phyloP scores from a whole-genome alignment of 2,329 filamentous ascomycete species.

The Ophiostoma sp. region DNA sequence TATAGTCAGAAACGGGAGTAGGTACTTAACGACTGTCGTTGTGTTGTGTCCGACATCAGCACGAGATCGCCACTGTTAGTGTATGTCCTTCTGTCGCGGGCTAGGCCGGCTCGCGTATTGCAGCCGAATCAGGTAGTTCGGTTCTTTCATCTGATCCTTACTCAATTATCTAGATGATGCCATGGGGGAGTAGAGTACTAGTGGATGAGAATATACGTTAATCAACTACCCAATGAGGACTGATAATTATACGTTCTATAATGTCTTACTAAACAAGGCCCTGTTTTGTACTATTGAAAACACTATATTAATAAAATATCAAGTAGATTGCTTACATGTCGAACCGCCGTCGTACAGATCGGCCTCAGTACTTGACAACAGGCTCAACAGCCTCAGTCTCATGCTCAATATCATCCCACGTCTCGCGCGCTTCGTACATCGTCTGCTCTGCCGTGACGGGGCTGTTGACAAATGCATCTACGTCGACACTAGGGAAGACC shows the following conservation, averaged over 20 bases:
- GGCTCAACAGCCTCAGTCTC: not conserved
- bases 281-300: no score
- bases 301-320: no score
- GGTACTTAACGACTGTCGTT: not conserved
- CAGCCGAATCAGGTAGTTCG: not conserved
- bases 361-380: not conserved
- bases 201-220: no score
- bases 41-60: not conserved
- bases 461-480: not conserved
- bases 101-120: not conserved
- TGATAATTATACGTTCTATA: no score
- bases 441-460: slow-evolving; percentile 1
- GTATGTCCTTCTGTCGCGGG: not conserved
- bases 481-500: not conserved
- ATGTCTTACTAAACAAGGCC: no score
- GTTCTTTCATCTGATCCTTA: not conserved
- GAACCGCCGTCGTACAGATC: no score
- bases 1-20: not conserved
- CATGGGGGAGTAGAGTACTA: no score
- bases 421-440: not conserved
- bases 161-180: no score
- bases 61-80: not conserved
- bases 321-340: no score
- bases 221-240: no score
- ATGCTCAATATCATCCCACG: slow-evolving; percentile 5